These are phyloP conservation scores for Elaeis oleifera DNA, from an alignment of 202 grass and related monocot genomes.

Conservation along the genomic window DNA sequence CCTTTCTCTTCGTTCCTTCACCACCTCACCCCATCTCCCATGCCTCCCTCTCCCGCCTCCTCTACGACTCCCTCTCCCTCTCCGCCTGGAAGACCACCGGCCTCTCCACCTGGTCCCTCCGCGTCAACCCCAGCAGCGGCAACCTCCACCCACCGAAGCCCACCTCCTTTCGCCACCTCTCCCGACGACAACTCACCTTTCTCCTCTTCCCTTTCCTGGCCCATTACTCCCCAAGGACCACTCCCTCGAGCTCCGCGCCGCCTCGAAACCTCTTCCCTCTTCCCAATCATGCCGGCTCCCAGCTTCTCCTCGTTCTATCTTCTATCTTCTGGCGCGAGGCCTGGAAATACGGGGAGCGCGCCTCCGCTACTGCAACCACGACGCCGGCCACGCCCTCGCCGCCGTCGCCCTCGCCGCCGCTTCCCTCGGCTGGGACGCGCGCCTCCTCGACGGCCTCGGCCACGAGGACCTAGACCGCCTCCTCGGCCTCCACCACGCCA, in stretches of 20 bases:
- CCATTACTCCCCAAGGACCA: constrained; percentile 46
- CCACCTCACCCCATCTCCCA: constrained; percentile 32
- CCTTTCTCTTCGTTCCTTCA: constrained; percentile 39
- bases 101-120: constrained; percentile 73
- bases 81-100: constrained; percentile 85
- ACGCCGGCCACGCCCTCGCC: constrained; percentile 68
- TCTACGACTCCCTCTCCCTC: constrained; percentile 82
- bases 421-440: constrained; percentile 60
- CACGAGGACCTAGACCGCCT: constrained; percentile 54
- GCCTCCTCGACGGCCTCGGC: constrained; percentile 53
- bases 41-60: constrained; percentile 56
- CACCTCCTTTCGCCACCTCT: constrained; percentile 39
- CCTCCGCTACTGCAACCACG: constrained; percentile 89
- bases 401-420: constrained; percentile 45
- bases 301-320: constrained; percentile 46
- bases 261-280: constrained; percentile 18
- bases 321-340: constrained; percentile 84
- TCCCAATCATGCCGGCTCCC: not conserved
- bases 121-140: constrained; percentile 86
- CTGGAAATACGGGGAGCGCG: constrained; percentile 89
- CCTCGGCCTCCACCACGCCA: constrained; percentile 35
- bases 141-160: constrained; percentile 86
- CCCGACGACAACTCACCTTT: constrained; percentile 25
- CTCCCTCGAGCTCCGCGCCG: constrained; percentile 45
- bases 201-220: constrained; percentile 28